phyloP scores from a whole-genome alignment of 169 alveolate genomes.

The Cystoisospora suis region DNA sequence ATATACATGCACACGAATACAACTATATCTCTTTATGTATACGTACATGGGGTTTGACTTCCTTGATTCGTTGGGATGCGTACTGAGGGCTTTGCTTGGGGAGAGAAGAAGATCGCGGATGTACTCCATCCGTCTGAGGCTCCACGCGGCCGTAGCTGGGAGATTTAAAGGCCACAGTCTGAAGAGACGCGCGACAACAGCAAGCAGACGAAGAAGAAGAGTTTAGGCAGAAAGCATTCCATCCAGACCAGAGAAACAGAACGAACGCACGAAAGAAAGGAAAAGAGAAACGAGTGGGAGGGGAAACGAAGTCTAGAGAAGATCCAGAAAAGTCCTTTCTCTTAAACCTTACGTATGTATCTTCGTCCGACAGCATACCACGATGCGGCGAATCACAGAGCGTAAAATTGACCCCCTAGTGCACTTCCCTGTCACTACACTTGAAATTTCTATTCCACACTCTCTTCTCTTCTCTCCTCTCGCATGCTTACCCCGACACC shows the following conservation, averaged over 20 bases:
- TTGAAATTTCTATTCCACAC: too few relatives aligned
- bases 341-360: background rate
- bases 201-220: background rate
- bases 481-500: too few relatives aligned
- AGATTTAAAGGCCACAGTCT: background rate
- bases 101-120: background rate
- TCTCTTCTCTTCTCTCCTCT: too few relatives aligned
- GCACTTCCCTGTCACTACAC: too few relatives aligned
- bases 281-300: background rate
- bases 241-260: background rate
- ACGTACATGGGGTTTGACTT: conserved; percentile 29
- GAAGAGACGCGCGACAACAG: background rate
- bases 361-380: too few relatives aligned
- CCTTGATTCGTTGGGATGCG: background rate
- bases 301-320: background rate
- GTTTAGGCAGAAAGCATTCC: background rate
- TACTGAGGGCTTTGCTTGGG: background rate
- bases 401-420: too few relatives aligned
- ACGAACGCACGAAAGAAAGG: background rate
- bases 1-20: too few relatives aligned
- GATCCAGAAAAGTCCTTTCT: background rate
- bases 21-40: too few relatives aligned
- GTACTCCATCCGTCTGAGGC: conserved; percentile 45
- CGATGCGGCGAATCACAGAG: too few relatives aligned
- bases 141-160: conserved; percentile 24